Base-by-base conservation (phyloP, 306 rosid species). In the Casuarina equisetifolia region DNA sequence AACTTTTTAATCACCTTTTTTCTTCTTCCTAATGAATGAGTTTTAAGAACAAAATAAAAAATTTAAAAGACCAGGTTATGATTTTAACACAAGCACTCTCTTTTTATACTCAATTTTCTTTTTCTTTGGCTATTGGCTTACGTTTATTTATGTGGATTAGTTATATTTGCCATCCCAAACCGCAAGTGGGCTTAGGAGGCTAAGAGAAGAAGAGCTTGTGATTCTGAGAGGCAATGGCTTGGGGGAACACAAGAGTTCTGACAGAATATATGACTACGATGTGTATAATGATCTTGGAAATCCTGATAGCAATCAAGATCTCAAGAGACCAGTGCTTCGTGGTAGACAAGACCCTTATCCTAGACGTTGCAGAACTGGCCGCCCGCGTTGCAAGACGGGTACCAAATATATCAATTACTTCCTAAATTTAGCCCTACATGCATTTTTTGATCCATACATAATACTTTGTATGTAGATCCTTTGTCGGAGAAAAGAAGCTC, bases 341-440 rank as follows among this genome's bases (percentile, higher is more conserved):
- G 90, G 97, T 12, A 15, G 53, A 2, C n/a, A 86, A 1, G 69
- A 53, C 53, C 93, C 96, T 0, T 90, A 92, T 48, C 96, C 97
- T 0, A 72, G 97, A 54, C 92, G 96, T 0, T 86, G 96, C 74
- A 74, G 97, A 70, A 92, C 97, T 0, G 97, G 97, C 35, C 85
- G 97, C 1, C 85, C 89, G 42, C 86, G 85, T n/a, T 59, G 57
- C 35, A 0, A 83, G 0, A 57, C 48, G 73, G 84, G 83, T 82
- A 54, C 4, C 3, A 46, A 20, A 45, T 4, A 3, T 46, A 3
- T 46, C 2, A 3, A 11, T n/a, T 6, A 55, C 11, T 5, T 6
- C 3, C 39, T 38, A 67, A 51, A 39, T 15, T 4, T 17, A 16
- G 46, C 2, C 12, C 4, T 3, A 1, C 32, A 10, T 7, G 20